Base-by-base conservation (phyloP, 805 yeast genomes). In the Kuraishia borneana region DNA sequence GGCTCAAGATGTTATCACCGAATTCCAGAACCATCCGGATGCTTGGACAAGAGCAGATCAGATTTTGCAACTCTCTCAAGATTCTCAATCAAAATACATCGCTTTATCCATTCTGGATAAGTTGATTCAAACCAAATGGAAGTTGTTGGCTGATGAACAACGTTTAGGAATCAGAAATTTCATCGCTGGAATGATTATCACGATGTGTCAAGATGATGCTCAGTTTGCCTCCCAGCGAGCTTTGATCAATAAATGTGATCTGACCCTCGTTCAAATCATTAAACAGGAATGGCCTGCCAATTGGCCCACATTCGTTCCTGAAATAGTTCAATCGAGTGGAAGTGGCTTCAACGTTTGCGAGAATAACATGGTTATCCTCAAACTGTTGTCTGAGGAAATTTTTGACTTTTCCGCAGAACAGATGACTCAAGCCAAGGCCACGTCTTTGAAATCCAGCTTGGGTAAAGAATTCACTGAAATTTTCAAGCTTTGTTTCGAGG, bases 261-360 rank as follows among this genome's bases (percentile, higher is more conserved):
- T 92, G 50, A 89, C 97, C 12, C 65, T 92, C 48, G 98, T 92
- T 25, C 94, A 88, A 51, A 79, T 92, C 34, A 73, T 92, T 50
- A 92, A 92, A 51, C 97, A 92, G 60, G 99, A 92, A 55, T 92
- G 99, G 99, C 99, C 99, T 22, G 84, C 79, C 46, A 83, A 88
- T 55, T 92, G 99, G 99, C 97, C 97, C 14, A 83, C 80, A 48
- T 92, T 92, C 50, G 82, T 92, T 33, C 95, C 96, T 13, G 98
- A 92, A 55, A 73, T 92, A 37, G 92, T 89, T 31, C 73, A 70
- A 39, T 79, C 94, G 42, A 78, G 94, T 31, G 73, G 84, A 42
- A 75, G 89, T 10, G 79, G 92, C 17, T 75, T 83, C 56, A 89
- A 87, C 49, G 96, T 92, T 34, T 92, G 98, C 63, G 98, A 92